Percentiles rank a stretch among this genome's conserved stretches.
phyloP scores from a whole-genome alignment of 2,329 filamentous ascomycete genomes.

The Cladosporium cucumerinum region DNA sequence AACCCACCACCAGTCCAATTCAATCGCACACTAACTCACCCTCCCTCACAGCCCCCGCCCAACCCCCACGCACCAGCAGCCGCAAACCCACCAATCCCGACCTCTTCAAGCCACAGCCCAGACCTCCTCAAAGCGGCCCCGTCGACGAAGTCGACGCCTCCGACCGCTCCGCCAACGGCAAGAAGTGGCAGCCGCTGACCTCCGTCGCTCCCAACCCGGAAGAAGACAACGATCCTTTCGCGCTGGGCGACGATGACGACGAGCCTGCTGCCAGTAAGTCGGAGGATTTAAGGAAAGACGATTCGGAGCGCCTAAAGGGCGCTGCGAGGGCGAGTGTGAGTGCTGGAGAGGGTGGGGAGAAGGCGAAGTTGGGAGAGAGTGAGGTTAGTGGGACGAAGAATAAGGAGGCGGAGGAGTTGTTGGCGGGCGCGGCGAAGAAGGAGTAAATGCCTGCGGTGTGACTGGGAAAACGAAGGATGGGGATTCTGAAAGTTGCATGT shows the following conservation, averaged over 20 bases:
- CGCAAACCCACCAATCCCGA: constrained; percentile 72
- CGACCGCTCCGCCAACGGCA: constrained; percentile 73
- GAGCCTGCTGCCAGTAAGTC: constrained; percentile 58
- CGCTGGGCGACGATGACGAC: constrained; percentile 88
- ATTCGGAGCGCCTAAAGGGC: constrained; percentile 50
- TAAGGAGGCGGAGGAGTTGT: constrained; percentile 45
- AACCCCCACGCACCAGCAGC: constrained; percentile 50
- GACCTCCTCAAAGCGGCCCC: constrained; percentile 55
- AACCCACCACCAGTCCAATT: background rate
- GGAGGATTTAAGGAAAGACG: constrained; percentile 57
- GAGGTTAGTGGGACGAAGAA: constrained; percentile 44
- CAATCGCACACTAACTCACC: constrained; percentile 24
- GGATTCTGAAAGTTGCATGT: background rate
- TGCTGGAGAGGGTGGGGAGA: constrained; percentile 40
- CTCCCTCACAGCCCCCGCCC: constrained; percentile 46
- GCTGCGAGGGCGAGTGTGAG: constrained; percentile 50
- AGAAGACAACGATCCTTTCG: constrained; percentile 91
- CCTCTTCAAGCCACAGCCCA: constrained; percentile 69
- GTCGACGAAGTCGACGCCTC: constrained; percentile 76
- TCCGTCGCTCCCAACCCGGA: constrained; percentile 81
- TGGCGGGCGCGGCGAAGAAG: constrained; percentile 24
- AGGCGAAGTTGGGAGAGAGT: constrained; percentile 34
- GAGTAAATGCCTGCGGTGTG: background rate
- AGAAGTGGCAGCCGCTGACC: constrained; percentile 96
- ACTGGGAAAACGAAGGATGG: background rate